Conservation (phyloP, 768 basidiomycete genomes). For the Tylopilus rubrobrunneus region DNA sequence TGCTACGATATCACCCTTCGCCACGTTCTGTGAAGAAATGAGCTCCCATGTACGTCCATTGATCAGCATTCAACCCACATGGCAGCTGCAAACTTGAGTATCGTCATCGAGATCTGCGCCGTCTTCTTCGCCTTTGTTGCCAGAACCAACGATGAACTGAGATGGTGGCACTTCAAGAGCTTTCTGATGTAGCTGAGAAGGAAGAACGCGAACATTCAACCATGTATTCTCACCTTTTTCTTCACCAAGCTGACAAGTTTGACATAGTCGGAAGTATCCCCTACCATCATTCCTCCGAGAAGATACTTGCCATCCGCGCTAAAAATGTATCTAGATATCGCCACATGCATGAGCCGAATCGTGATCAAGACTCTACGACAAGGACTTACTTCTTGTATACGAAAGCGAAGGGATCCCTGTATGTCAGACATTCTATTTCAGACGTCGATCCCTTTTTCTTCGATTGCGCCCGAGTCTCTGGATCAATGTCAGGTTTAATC, state of each 20-base stretch:
- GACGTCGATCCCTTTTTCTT: background rate
- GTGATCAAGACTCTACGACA: background rate
- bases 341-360: background rate
- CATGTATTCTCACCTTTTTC: slow-evolving; percentile 44
- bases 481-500: slow-evolving; percentile 21
- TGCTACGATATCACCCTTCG: slow-evolving; percentile 51
- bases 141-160: slow-evolving; percentile 59
- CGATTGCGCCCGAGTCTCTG: background rate
- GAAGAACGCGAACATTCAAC: background rate
- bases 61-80: slow-evolving; percentile 33
- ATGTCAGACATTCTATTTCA: slow-evolving; percentile 46
- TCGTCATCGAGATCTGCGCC: slow-evolving; percentile 70
- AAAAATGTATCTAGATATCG: slow-evolving; percentile 51
- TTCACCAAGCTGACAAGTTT: slow-evolving; percentile 69
- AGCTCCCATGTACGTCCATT: background rate
- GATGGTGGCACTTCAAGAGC: slow-evolving; percentile 59
- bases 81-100: slow-evolving; percentile 68
- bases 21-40: slow-evolving; percentile 45
- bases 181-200: slow-evolving; percentile 41
- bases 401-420: slow-evolving; percentile 67
- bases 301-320: slow-evolving; percentile 67
- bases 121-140: slow-evolving; percentile 47
- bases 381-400: slow-evolving; percentile 59
- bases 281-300: slow-evolving; percentile 80
- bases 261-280: slow-evolving; percentile 62